Base-by-base conservation (phyloP, 2,329 filamentous ascomycete species). In the Ascochyta rabiei region DNA sequence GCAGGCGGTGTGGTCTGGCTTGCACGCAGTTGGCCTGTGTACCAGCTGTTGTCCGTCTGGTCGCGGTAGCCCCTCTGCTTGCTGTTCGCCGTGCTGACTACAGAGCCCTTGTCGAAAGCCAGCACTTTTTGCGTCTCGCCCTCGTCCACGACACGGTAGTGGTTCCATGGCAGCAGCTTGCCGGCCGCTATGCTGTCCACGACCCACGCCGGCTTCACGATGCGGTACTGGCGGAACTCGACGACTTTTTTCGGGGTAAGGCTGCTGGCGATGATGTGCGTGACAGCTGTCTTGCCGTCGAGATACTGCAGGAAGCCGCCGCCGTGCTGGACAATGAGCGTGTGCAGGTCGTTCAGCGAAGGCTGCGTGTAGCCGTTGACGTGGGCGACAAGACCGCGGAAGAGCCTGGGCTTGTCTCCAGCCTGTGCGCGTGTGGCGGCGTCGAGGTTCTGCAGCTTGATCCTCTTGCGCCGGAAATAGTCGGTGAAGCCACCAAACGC, bases 361-460 rank as follows among this genome's bases (percentile, higher is more conserved):
- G 95, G 95, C 67, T 98, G 93, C 0, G 95, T 99, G 72, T 98
- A 99, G 43, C 95, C 95, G 66, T 93, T 96, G 21, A 99, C 89
- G 75, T 97, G 91, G 9, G 89, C 91, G 12, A 96, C 92, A 8
- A 98, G 83, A 0, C 91, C 92, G 63, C 89, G 91, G 81, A 99
- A 99, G 47, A 99, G 91, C 58, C 85, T 86, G 9, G 92, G 91
- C 60, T 89, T 91, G 62, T 88, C 86, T 0, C 79, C 76, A 1
- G 87, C 84, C 4, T 85, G 80, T 28, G 89, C 83, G 54, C 93
- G 87, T 39, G 96, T 80, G 48, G 96, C 86, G 8, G 87, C 87
- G 76, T 99, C 95, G 26, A 95, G 84, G 69, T 99, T 99, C 75
- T 98, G 95, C 3, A 99, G 83, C 72, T 99, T 99, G 75, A 96